Conservation (phyloP, 257 asterid genomes). For the Petrea volubilis region DNA sequence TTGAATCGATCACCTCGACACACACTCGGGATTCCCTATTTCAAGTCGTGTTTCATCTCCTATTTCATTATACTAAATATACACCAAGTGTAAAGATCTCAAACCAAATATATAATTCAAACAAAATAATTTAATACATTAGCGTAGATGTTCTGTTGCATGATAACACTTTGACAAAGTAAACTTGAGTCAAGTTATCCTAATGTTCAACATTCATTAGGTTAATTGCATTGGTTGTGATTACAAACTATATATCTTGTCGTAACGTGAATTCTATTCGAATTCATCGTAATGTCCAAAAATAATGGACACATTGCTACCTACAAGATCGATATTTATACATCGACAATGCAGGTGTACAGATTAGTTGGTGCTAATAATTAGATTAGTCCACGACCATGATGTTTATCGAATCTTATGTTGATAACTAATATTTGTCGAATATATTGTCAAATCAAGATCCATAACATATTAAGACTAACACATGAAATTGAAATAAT, state of each 20-base stretch:
- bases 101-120: too few relatives aligned
- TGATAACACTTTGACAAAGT: not conserved
- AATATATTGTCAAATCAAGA: conserved; percentile 24
- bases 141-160: not conserved
- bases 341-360: not conserved
- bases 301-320: not conserved
- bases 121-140: not conserved
- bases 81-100: too few relatives aligned
- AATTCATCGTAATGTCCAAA: not conserved
- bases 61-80: too few relatives aligned
- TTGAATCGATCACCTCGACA: too few relatives aligned
- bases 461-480: conserved; percentile 12
- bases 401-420: not conserved
- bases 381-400: not conserved
- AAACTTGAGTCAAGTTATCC: not conserved
- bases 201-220: not conserved
- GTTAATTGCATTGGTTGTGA: not conserved
- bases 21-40: too few relatives aligned
- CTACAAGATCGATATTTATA: not conserved
- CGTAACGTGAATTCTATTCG: not conserved
- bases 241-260: not conserved
- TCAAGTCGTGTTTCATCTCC: too few relatives aligned
- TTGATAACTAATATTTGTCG: not conserved
- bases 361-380: not conserved
- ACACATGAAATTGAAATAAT: not conserved